phyloP scores from a whole-genome alignment of 805 yeast genomes.

The Yamadazyma kitorensis region DNA sequence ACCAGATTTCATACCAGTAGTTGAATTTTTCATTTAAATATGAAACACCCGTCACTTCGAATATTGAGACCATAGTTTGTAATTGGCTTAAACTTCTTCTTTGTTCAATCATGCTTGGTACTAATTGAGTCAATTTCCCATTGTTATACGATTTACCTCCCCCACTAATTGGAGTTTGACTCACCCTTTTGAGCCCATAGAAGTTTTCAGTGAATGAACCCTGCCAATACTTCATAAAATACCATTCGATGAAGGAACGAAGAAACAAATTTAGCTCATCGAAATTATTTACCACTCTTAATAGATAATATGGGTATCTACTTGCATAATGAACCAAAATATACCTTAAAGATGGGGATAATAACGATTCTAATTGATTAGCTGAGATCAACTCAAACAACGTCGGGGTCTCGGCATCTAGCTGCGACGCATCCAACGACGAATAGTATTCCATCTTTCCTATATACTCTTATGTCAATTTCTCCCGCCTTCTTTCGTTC shows the following conservation, averaged over 20 bases:
- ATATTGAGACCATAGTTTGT: constrained; percentile 55
- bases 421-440: constrained; percentile 69
- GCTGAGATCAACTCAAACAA: constrained; percentile 85
- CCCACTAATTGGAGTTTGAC: constrained; percentile 28
- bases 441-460: constrained; percentile 71
- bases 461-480: constrained; percentile 1
- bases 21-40: constrained; percentile 71
- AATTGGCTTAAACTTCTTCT: constrained; percentile 48
- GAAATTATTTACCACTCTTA: constrained; percentile 61
- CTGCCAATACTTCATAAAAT: constrained; percentile 69
- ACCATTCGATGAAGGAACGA: constrained; percentile 67
- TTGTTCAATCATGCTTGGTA: constrained; percentile 44
- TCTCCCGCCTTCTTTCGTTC: not conserved
- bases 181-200: constrained; percentile 77
- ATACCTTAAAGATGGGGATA: constrained; percentile 81
- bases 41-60: constrained; percentile 62
- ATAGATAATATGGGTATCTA: constrained; percentile 66
- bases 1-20: constrained; percentile 56
- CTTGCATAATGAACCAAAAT: constrained; percentile 79
- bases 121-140: constrained; percentile 33
- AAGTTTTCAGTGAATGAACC: constrained; percentile 88
- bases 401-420: constrained; percentile 79
- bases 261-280: constrained; percentile 70
- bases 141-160: constrained; percentile 30
- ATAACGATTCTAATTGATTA: constrained; percentile 67